phyloP scores from a whole-genome alignment of 176 grass and related monocot species.

The Hyparrhenia diplandra region DNA sequence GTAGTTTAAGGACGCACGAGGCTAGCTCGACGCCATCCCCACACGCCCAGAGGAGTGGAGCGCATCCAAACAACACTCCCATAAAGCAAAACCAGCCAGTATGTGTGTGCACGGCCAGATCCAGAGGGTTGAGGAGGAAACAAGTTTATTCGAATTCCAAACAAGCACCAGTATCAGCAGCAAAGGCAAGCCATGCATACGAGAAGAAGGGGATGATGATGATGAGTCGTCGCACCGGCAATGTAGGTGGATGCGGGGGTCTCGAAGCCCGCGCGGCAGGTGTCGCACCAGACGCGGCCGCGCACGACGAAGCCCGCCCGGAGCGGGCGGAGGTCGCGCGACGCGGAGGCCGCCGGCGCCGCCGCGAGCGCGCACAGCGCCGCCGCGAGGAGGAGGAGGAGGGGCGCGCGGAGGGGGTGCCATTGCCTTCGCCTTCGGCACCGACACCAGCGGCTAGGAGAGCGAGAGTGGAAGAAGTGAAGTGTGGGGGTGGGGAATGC shows the following conservation, averaged over 20 bases:
- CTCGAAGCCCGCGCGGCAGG: constrained; percentile 82
- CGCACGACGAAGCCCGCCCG: constrained; percentile 53
- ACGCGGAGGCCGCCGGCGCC: constrained; percentile 12
- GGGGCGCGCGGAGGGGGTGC: background rate
- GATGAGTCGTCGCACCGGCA: constrained; percentile 32
- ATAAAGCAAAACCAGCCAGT: background rate
- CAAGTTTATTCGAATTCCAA: background rate
- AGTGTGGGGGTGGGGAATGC: background rate
- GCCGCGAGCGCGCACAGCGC: constrained; percentile 3
- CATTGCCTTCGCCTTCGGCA: constrained; percentile 3
- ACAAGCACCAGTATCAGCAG: background rate
- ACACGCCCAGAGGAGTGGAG: background rate
- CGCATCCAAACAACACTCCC: background rate
- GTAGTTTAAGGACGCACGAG: background rate
- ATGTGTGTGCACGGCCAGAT: too few relatives aligned
- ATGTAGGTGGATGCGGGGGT: constrained; percentile 86
- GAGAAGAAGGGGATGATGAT: too few relatives aligned
- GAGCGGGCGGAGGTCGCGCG: constrained; percentile 35
- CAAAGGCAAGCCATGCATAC: background rate
- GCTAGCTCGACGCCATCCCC: background rate
- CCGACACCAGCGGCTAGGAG: background rate
- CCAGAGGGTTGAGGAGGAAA: background rate
- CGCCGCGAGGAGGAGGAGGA: background rate
- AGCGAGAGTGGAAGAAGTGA: background rate
- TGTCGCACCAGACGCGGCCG: constrained; percentile 91